Evolutionary conservation across 106 monocot genomes (phyloP).

Genomic region (Dioscorea alata): DNA sequence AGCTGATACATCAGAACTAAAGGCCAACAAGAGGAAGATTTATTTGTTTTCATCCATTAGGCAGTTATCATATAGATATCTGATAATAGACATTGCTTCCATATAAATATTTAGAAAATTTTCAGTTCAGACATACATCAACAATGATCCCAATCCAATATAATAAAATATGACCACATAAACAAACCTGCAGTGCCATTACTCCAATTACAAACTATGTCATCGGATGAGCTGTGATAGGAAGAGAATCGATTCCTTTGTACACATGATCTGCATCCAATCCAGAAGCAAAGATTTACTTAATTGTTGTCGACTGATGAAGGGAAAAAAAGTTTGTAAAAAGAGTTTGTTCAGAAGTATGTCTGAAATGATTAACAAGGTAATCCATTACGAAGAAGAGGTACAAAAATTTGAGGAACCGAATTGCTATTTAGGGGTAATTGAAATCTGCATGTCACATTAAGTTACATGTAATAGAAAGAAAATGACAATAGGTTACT

Average conservation of each 20-base stretch:
- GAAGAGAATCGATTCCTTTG: conserved; percentile 83
- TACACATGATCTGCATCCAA: conserved; percentile 78
- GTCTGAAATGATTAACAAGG: background rate
- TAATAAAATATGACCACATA: no score
- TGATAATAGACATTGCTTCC: no score
- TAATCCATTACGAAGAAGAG: no score
- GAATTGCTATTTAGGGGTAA: no score
- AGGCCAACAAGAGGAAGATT: no score
- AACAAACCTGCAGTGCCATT: conserved; percentile 92
- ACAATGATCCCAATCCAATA: no score
- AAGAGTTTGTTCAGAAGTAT: background rate
- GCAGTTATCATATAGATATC: no score
- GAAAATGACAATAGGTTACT: background rate
- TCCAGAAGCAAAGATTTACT: background rate
- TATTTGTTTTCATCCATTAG: no score
- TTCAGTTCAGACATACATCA: no score
- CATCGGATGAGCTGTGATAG: conserved; percentile 85
- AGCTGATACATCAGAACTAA: no score
- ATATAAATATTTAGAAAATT: no score
- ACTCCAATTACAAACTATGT: conserved; percentile 88
- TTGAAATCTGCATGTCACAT: background rate
- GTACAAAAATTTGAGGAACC: no score
- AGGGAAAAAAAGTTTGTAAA: background rate
- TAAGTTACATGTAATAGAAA: background rate
- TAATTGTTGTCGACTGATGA: background rate